Base-by-base conservation (phyloP, 257 asterid genomes). In the Verbena officinalis region DNA sequence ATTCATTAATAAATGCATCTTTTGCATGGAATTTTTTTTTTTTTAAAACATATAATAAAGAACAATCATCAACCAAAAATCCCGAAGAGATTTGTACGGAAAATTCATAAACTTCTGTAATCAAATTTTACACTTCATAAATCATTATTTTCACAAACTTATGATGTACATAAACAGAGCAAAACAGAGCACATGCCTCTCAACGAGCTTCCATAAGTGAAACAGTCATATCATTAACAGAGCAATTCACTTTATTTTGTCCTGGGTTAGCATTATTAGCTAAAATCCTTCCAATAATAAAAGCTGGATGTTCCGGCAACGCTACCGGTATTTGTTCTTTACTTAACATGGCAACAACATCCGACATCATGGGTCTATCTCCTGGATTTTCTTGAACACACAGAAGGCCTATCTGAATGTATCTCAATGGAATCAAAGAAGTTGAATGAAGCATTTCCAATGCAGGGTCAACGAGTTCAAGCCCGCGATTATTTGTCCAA, bases 321-420 rank as follows among this genome's bases (percentile, higher is more conserved):
- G 75, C 58, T 20, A 62, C 27, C 4, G 45, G n/a, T 2, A 57
- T 55, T 30, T 65, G 48, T 59, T 74, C 74, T 16, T 59, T 69
- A 20, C 59, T 74, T 15, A 74, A 50, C 79, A 74, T 74, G 9
- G 64, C 60, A 39, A 68, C 68, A 59, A 74, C 68, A 2, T 53
- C 55, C 4, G 53, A 42, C 68, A 74, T 74, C 11, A 48, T 16
- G 5, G 79, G 79, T 31, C 75, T 49, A 14, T 72, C 72, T 0
- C 13, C 68, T 8, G 77, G 68, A 46, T 44, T 72, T 15, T 72
- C 62, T 59, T 72, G 72, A 33, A 69, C 68, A 22, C 79, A 75
- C 50, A 75, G 51, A 16, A 75, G 54, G 1, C 72, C 79, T 22
- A 75, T 51, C 7, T 65, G 72, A 36, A 75, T 57, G 60, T 40